Base-by-base conservation (phyloP, 169 alveolate genomes). In the Cryptosporidium xiaoi region DNA sequence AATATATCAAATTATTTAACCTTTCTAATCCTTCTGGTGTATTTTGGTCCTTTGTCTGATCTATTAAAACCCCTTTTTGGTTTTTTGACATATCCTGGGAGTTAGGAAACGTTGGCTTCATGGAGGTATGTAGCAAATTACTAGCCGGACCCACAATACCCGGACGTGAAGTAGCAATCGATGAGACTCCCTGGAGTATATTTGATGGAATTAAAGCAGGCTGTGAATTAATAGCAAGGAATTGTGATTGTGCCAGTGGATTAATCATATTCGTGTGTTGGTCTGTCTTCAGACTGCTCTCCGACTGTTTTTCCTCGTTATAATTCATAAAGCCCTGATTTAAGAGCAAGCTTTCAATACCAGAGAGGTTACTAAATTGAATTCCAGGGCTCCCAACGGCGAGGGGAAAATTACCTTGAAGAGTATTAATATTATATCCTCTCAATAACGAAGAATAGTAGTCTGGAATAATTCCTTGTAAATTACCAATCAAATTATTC, bases 251-350 rank as follows among this genome's bases (percentile, higher is more conserved):
- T 31, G 56, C n/a, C 18, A 69, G n/a, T 53, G 83, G 66, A 53
- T 50, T 51, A 18, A 69, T 34, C 1, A 69, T n/a, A 34, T 50
- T 12, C 5, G 67, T 20, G 36, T 69, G 83, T 33, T 60, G 10
- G 20, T 69, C 83, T 51, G 44, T 29, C 44, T 51, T 51, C 24
- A 53, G 15, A 10, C 67, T n/a, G 56, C 51, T 69, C 2, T 68
- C 65, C 1, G 31, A 24, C 27, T 53, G 83, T n/a, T 69, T 69
- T 33, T 69, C 83, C 18, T 69, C 83, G 31, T 53, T 69, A 56
- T 20, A 15, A 4, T n/a, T 34, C 34, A 53, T 29, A 33, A 29
- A 31, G 2, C 16, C 31, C 29, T 69, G 83, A 29, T 31, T 16
- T 8, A n/a, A 51, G 7, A 69, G 18, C 1, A 55, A 16, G 7